Conservation (phyloP, 192 early-diverging fungal genomes). For the Coemansia sp. region DNA sequence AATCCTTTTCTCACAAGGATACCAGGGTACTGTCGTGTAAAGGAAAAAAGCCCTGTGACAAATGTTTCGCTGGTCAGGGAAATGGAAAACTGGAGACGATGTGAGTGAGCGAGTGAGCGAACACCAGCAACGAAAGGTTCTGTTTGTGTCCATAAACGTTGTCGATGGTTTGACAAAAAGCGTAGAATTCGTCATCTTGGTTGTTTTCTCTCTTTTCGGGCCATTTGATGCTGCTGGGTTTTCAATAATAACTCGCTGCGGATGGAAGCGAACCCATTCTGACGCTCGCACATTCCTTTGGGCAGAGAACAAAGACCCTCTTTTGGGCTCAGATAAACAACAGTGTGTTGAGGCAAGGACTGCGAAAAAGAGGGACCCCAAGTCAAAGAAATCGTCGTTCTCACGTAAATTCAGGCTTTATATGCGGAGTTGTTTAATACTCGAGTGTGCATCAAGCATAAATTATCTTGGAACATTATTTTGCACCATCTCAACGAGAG, state of each 20-base stretch:
- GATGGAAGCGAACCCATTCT: not conserved
- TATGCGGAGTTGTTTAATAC: not conserved
- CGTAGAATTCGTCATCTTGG: not conserved
- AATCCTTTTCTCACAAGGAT: not conserved
- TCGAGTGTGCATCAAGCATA: not conserved
- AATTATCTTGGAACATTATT: not conserved
- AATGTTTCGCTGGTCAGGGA: too few species aligned
- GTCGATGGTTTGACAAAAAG: not conserved
- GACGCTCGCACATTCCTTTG: not conserved
- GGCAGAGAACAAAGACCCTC: not conserved
- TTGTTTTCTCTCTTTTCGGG: not conserved
- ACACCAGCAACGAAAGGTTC: too few species aligned
- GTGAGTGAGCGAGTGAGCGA: too few species aligned
- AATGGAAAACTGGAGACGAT: too few species aligned
- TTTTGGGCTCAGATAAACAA: not conserved
- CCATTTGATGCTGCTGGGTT: not conserved
- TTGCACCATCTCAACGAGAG: not conserved
- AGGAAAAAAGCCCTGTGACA: not conserved
- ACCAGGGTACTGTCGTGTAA: conserved; percentile 1
- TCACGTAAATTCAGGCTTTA: conserved; percentile 8
- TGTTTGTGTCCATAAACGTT: too few species aligned
- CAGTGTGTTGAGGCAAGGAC: conserved; percentile 1
- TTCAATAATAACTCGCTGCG: not conserved
- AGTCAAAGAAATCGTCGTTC: not conserved
- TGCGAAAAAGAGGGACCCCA: not conserved